Evolutionary conservation across 305 asterid species (phyloP).

Genomic region (Vinca major): DNA sequence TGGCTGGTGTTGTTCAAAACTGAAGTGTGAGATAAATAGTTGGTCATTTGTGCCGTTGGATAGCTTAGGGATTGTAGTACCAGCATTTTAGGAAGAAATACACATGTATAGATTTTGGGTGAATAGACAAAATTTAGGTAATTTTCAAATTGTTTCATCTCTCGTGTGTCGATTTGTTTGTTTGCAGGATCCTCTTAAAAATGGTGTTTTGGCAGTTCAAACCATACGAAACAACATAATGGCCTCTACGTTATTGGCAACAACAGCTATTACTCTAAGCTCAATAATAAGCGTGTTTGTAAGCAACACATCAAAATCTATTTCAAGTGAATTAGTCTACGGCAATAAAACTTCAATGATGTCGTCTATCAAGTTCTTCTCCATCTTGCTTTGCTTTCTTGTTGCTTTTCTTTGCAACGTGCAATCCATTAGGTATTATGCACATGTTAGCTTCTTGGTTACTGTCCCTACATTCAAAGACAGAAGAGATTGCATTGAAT

Average conservation of each 20-base stretch:
- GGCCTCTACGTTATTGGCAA: slow-evolving; percentile 85
- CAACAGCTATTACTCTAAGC: slow-evolving; percentile 72
- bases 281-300: slow-evolving; percentile 67
- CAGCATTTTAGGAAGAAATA: no score
- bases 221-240: slow-evolving; percentile 79
- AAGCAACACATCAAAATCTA: slow-evolving; percentile 42
- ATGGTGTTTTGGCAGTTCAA: slow-evolving; percentile 70
- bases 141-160: slow-evolving; percentile 7
- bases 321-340: slow-evolving; percentile 26
- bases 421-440: slow-evolving; percentile 66
- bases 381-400: slow-evolving; percentile 65
- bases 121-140: background rate
- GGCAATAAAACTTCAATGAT: slow-evolving; percentile 33
- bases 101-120: background rate
- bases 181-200: slow-evolving; percentile 71
- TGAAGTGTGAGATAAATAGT: background rate
- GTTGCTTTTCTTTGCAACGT: slow-evolving; percentile 66
- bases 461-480: slow-evolving; percentile 50
- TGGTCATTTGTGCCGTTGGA: background rate
- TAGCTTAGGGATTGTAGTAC: no score
- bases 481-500: slow-evolving; percentile 45
- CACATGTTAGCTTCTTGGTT: slow-evolving; percentile 65
- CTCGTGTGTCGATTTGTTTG: slow-evolving; percentile 12
- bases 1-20: background rate
- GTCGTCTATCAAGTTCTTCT: slow-evolving; percentile 52